These are phyloP conservation scores for Tinospora cordifolia DNA, from an alignment of 164 flowering plant genomes.

Conservation along the genomic window DNA sequence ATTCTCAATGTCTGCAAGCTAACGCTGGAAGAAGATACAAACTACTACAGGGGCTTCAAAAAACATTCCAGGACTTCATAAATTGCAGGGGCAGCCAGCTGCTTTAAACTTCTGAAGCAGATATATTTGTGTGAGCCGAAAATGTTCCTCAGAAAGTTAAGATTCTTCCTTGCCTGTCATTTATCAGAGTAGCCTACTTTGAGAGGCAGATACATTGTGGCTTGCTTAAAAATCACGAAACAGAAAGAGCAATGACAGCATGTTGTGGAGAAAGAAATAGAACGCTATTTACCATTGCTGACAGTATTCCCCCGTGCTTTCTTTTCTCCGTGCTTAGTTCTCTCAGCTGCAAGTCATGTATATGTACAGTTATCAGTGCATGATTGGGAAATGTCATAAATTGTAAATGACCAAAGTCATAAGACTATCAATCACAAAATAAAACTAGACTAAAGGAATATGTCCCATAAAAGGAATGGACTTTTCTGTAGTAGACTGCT, in stretches of 20 bases:
- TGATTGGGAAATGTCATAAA: background rate
- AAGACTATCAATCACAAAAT: background rate
- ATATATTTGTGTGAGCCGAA: background rate
- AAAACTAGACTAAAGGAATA: background rate
- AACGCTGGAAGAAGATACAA: background rate
- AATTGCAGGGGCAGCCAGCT: background rate
- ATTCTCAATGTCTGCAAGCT: background rate
- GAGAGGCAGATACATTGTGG: background rate
- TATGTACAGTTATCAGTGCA: constrained; percentile 1
- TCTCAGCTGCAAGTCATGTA: constrained; percentile 33
- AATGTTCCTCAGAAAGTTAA: background rate
- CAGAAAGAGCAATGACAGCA: background rate
- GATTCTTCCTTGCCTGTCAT: constrained; percentile 15
- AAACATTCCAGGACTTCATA: background rate
- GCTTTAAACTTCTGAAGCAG: background rate
- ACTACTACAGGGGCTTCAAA: background rate
- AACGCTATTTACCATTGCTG: constrained; percentile 14
- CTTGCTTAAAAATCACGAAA: background rate
- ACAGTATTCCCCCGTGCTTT: constrained; percentile 21
- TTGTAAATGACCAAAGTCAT: background rate
- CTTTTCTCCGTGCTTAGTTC: constrained; percentile 30
- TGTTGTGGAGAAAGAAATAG: background rate
- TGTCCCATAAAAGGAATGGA: background rate
- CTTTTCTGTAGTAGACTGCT: background rate
- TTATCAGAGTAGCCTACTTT: background rate